Percentiles rank a stretch among this genome's conserved stretches.
phyloP scores from a whole-genome alignment of 495 filamentous ascomycete genomes.

The Pyrenopolyporus hunteri region DNA sequence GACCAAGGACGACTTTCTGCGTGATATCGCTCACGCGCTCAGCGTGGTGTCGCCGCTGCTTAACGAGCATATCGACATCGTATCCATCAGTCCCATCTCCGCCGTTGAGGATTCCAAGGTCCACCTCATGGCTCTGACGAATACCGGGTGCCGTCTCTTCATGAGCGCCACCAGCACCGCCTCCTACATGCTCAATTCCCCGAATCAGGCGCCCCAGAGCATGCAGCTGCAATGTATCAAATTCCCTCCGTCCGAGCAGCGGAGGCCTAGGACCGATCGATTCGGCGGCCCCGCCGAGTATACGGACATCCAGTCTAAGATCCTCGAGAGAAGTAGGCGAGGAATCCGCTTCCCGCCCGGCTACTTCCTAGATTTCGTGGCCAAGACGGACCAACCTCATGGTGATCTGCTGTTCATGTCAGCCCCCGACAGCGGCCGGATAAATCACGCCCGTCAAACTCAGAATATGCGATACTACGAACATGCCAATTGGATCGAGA shows the following conservation, averaged over 20 bases:
- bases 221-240: conserved; percentile 97
- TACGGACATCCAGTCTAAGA: conserved; percentile 51
- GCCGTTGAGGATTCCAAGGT: conserved; percentile 79
- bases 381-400: conserved; percentile 53
- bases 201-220: conserved; percentile 77
- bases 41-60: conserved; percentile 67
- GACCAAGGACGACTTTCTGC: conserved; percentile 57
- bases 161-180: conserved; percentile 85
- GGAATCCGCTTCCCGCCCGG: conserved; percentile 81
- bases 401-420: conserved; percentile 80
- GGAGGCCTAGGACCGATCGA: conserved; percentile 28
- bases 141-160: conserved; percentile 88
- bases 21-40: conserved; percentile 79
- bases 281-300: conserved; percentile 40
- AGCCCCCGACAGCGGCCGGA: conserved; percentile 81
- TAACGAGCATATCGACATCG: conserved; percentile 69
- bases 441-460: conserved; percentile 62
- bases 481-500: conserved; percentile 72
- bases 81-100: conserved; percentile 83
- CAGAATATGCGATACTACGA: conserved; percentile 65
- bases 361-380: conserved; percentile 84
- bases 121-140: conserved; percentile 88
- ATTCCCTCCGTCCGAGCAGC: conserved; percentile 70
- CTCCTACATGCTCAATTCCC: conserved; percentile 66
- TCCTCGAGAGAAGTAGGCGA: conserved; percentile 60